Evolutionary conservation across 2,329 filamentous ascomycete genomes (phyloP), one percentile per base, ranked within the genome.

Genomic region (Fusarium sororula): DNA sequence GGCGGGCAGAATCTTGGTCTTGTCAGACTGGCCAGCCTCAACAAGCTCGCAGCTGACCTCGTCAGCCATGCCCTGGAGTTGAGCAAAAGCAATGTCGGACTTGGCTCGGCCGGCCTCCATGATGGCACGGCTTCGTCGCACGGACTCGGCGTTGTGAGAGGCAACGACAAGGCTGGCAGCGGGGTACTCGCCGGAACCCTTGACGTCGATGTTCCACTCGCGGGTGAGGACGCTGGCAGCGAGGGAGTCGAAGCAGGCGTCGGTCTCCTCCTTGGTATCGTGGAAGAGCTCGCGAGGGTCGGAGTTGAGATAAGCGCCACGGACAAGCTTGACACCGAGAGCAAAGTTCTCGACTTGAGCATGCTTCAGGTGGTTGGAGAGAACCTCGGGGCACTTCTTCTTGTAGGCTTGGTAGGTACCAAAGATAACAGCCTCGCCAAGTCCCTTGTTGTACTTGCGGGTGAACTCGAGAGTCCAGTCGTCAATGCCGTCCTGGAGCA

Each of bases 21-120:
- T 75, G 42, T 81, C 79, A 7, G 79, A 75, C 59, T 79, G 78
- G 60, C 80, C 78, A 15, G 82, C 82, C 70, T 84, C 81, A 38
- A 84, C 81, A 20, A 92, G 83, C 80, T 90, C 89, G 79, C 90
- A 91, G 80, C 92, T 94, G 59, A 98, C 91, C 80, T 98, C 95
- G 77, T 98, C 96, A 4, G 96, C 96, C 96, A 98, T 98, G 45
- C 96, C 95, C 85, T 96, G 93, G 2, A 98, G 89, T 84, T 98
- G 95, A 6, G 93, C 85, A 53, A 84, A 86, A 1, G 82, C 81
- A 48, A 85, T 78, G 30, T 80, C 79, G 0, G 82, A 83, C 78
- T 82, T 82, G 70, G 84, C 83, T 14, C 78, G 79, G 18, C 84
- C 84, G 12, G 78, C 81, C 74, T 86, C 86, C 65, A 88, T 84